phyloP scores from a whole-genome alignment of 139 green algal genomes.

The Gonium pectorale region DNA sequence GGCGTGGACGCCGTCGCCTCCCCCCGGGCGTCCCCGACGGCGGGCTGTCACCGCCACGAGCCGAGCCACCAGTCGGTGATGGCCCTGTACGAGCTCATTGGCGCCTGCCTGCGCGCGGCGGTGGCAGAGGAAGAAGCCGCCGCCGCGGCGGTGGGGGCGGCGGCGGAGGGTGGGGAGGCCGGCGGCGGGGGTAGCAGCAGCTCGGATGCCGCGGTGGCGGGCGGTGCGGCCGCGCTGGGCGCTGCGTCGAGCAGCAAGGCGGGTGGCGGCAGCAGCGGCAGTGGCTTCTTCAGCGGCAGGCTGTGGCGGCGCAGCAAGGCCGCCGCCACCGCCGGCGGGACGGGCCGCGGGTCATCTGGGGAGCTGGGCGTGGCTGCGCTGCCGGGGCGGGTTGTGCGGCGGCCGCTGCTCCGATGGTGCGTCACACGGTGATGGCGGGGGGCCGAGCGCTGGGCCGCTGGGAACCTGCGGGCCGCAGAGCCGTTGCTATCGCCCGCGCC shows the following conservation, averaged over 20 bases:
- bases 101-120: conserved; percentile 39
- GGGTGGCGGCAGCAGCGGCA: background rate
- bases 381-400: background rate
- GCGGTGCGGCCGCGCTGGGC: conserved; percentile 1
- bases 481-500: background rate
- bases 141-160: background rate
- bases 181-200: background rate
- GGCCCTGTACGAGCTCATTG: conserved; percentile 59
- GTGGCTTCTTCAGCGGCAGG: background rate
- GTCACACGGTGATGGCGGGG: background rate
- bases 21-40: too few species aligned
- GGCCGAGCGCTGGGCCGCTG: background rate
- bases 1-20: too few species aligned
- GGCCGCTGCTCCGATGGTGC: conserved; percentile 27
- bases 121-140: background rate
- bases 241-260: background rate
- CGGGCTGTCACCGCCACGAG: conserved; percentile 29
- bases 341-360: background rate
- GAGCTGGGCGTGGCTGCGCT: background rate
- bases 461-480: background rate
- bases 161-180: background rate
- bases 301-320: background rate
- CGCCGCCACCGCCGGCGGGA: background rate
- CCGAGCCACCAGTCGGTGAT: conserved; percentile 54
- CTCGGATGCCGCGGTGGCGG: background rate